A percentile compares a stretch with the other conserved stretches of the same genome.
phyloP scores from a whole-genome alignment of 805 yeast species.

The Brettanomyces nanus region DNA sequence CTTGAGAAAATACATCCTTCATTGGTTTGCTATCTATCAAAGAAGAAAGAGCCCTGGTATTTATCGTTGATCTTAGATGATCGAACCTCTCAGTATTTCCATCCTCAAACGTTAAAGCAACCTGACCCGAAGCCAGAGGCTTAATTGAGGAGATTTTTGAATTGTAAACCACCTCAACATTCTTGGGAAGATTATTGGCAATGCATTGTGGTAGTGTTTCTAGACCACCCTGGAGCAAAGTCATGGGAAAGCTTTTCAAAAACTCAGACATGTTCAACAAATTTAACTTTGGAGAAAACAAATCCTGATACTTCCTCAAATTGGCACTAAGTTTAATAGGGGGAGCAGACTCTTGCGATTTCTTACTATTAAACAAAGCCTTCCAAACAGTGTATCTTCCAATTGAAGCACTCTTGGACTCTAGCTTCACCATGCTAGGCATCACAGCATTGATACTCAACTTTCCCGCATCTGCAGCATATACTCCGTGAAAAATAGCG shows the following conservation, averaged over 20 bases:
- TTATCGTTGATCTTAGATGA: slow-evolving; percentile 54
- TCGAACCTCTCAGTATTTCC: slow-evolving; percentile 28
- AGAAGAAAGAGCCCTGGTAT: slow-evolving; percentile 32
- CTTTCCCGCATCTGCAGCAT: slow-evolving; percentile 71
- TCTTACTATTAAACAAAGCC: not conserved
- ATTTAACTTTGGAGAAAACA: slow-evolving; percentile 32
- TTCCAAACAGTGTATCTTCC: slow-evolving; percentile 32
- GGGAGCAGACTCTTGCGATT: not conserved
- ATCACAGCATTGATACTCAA: slow-evolving; percentile 60
- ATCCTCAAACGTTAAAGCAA: slow-evolving; percentile 8
- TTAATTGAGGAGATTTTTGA: slow-evolving; percentile 15
- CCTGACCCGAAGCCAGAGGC: slow-evolving; percentile 11
- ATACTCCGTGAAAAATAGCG: slow-evolving; percentile 83
- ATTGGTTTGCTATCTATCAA: slow-evolving; percentile 19
- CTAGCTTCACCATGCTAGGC: slow-evolving; percentile 48
- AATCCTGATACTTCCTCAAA: slow-evolving; percentile 31
- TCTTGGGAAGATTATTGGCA: slow-evolving; percentile 30
- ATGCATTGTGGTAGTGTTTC: slow-evolving; percentile 42
- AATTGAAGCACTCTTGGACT: slow-evolving; percentile 51
- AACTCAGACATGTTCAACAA: slow-evolving; percentile 28
- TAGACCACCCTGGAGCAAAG: slow-evolving; percentile 48
- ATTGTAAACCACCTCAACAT: slow-evolving; percentile 33
- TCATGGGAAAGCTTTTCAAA: slow-evolving; percentile 52
- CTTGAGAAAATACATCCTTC: slow-evolving; percentile 10
- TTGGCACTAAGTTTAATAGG: slow-evolving; percentile 17